These are phyloP conservation scores for Curvularia lunata DNA, from an alignment of 2,329 filamentous ascomycete species.

Conservation along the genomic window DNA sequence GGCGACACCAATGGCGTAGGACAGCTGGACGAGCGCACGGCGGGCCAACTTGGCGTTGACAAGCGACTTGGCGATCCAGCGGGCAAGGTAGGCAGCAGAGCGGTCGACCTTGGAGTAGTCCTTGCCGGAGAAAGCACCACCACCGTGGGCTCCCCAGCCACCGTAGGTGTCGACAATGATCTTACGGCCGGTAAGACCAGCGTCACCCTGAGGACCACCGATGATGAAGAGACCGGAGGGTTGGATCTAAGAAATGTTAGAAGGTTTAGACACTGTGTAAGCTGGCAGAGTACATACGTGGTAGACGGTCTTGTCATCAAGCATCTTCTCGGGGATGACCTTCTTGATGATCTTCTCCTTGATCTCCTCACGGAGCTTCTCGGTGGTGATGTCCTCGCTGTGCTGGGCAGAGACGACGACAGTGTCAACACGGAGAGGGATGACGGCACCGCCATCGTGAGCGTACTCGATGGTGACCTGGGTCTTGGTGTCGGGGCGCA, in stretches of 20 bases:
- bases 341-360: constrained; percentile 96
- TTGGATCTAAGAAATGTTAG: constrained; percentile 69
- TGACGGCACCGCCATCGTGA: constrained; percentile 91
- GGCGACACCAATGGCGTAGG: constrained; percentile 98
- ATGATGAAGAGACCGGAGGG: constrained; percentile 99
- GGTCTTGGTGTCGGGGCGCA: constrained; percentile 98
- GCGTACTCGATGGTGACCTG: constrained; percentile 99
- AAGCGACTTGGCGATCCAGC: constrained; percentile 99
- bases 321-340: constrained; percentile 89
- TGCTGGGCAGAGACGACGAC: constrained; percentile 97
- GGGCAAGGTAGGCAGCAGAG: constrained; percentile 94
- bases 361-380: constrained; percentile 92
- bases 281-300: constrained; percentile 67
- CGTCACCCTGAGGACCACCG: constrained; percentile 97
- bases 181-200: constrained; percentile 97
- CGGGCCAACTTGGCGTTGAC: constrained; percentile 87
- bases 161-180: constrained; percentile 99
- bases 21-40: constrained; percentile 94
- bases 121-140: constrained; percentile 99
- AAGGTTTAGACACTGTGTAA: constrained; percentile 2
- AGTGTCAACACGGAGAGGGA: constrained; percentile 92
- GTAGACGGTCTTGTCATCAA: constrained; percentile 93
- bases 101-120: constrained; percentile 99
- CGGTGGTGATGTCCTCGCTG: constrained; percentile 83
- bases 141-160: constrained; percentile 99